Evolutionary conservation across 305 asterid genomes (phyloP).

Genomic region (Fraxinus sp.): DNA sequence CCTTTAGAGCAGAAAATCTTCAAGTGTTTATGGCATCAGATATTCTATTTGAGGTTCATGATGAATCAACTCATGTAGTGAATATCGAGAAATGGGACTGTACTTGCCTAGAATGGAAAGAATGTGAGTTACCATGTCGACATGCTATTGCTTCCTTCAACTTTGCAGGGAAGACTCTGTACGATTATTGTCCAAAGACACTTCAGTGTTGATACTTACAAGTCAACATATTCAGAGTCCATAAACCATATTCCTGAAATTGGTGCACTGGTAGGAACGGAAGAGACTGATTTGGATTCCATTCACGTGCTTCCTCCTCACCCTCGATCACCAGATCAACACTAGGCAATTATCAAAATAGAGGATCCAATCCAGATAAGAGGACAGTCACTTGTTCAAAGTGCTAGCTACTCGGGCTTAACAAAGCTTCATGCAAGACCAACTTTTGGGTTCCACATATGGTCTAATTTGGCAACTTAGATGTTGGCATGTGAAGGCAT

Average conservation of each 20-base stretch:
- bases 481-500: neutral
- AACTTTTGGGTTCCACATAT: neutral
- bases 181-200: conserved; percentile 63
- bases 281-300: conserved; percentile 38
- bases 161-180: conserved; percentile 45
- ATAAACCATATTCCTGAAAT: conserved; percentile 48
- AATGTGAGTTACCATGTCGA: conserved; percentile 62
- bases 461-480: neutral
- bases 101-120: conserved; percentile 85
- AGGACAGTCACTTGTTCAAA: conserved; percentile 84
- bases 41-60: conserved; percentile 77
- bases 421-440: conserved; percentile 82
- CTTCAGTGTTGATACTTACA: conserved; percentile 58
- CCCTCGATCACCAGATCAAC: conserved; percentile 38
- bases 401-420: conserved; percentile 87
- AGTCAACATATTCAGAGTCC: conserved; percentile 47
- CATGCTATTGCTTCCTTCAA: conserved; percentile 78
- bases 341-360: conserved; percentile 44
- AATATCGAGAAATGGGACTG: conserved; percentile 65
- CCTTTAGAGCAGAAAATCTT: conserved; percentile 52
- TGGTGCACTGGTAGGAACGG: conserved; percentile 36
- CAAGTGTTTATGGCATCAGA: conserved; percentile 78
- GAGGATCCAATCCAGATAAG: conserved; percentile 51
- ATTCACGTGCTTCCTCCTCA: conserved; percentile 66
- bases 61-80: conserved; percentile 77